Evolutionary conservation across 495 filamentous ascomycete species (phyloP).

Genomic region (Penicillium tannophilum): DNA sequence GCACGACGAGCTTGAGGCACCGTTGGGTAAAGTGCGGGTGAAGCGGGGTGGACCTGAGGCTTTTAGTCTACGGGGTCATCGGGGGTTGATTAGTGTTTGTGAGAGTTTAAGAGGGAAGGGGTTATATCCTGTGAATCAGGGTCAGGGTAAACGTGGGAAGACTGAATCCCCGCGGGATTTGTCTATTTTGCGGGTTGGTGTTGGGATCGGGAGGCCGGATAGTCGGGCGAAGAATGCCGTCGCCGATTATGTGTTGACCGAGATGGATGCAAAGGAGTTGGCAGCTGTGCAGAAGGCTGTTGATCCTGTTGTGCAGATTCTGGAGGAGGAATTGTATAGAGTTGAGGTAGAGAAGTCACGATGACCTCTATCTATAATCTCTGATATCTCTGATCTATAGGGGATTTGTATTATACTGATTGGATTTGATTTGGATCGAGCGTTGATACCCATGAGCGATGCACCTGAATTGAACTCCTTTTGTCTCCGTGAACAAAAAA

Average conservation of each 20-base stretch:
- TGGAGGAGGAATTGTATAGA: conserved; percentile 49
- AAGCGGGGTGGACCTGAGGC: conserved; percentile 51
- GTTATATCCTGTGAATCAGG: conserved; percentile 23
- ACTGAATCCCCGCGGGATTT: conserved; percentile 15
- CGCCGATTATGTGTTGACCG: conserved; percentile 66
- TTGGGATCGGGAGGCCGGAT: conserved; percentile 73
- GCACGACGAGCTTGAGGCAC: conserved; percentile 80
- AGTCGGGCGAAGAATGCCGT: conserved; percentile 59
- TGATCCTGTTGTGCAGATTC: conserved; percentile 48
- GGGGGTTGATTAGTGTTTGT: conserved; percentile 72
- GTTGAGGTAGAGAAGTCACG: conserved; percentile 4
- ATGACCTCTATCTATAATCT: neutral
- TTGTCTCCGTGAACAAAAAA: neutral
- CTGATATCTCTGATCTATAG: neutral
- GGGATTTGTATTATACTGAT: neutral
- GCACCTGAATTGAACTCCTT: conserved; percentile 12
- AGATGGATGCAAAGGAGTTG: conserved; percentile 57
- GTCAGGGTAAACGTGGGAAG: neutral
- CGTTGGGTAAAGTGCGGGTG: conserved; percentile 65
- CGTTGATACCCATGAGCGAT: conserved; percentile 22
- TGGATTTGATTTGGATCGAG: conserved; percentile 8
- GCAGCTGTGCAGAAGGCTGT: conserved; percentile 52
- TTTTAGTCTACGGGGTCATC: conserved; percentile 70
- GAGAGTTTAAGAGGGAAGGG: conserved; percentile 44
- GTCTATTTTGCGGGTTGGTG: conserved; percentile 57